Base-by-base conservation (phyloP, 2,329 filamentous ascomycete species). In the Aureobasidium sp. region DNA sequence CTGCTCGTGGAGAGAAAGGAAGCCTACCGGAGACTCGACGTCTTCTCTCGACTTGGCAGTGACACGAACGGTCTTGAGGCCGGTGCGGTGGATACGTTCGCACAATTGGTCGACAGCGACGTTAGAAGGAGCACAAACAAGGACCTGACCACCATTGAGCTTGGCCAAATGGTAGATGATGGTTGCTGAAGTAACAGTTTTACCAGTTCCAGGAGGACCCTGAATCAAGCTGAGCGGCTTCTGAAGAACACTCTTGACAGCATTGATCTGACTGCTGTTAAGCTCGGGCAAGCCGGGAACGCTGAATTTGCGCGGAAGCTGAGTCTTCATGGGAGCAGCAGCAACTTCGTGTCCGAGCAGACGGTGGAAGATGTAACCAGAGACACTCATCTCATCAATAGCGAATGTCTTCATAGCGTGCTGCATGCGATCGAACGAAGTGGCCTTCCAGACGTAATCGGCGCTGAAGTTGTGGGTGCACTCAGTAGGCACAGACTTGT, bases 361-460 rank as follows among this genome's bases (percentile, higher is more conserved):
- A 67, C 94, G 94, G 74, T 99, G 94, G 79, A 97, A 99, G 67
- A 99, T 96, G 77, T 97, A 99, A 41, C 94, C 94, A 26, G 94
- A 97, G 47, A 99, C 93, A 71, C 92, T 97, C 88, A 96, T 90
- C 75, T 99, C 94, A 69, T 99, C 93, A 48, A 97, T 87, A 6
- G 94, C 94, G 73, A 99, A 99, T 0, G 91, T 97, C 81, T 97
- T 97, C 93, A 99, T 97, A 61, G 94, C 95, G 67, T 92, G 86
- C 75, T 99, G 94, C 94, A 99, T 99, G 66, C 94, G 92, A 72
- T 99, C 94, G 73, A 99, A 99, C 0, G 93, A 97, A 0, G 95
- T 99, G 15, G 95, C 94, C 74, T 99, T 99, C 94, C 94, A 99
- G 62, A 99, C 94, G 71, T 99, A 99, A 74, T 99, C 94, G 67